Percentiles rank a stretch among this genome's conserved stretches.
These are phyloP conservation scores for Simmondsia chinensis DNA, from an alignment of 148 eudicot genomes.

Conservation along the genomic window DNA sequence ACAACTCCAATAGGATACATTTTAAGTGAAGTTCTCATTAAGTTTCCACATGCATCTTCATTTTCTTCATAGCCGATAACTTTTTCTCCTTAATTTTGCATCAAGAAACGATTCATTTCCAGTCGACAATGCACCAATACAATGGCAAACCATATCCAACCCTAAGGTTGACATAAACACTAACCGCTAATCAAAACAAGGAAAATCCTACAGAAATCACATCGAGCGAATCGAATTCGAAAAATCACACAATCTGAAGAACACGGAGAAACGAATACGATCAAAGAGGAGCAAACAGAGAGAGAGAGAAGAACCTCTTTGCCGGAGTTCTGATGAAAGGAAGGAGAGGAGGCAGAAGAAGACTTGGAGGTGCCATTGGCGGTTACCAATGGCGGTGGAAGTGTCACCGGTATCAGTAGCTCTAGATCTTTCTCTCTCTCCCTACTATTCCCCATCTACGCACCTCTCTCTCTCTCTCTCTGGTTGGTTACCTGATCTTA, in stretches of 20 bases:
- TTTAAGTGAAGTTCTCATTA: no score
- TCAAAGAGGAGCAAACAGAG: not conserved
- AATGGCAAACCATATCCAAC: not conserved
- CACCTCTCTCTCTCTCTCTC: constrained; percentile 13
- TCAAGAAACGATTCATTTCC: no score
- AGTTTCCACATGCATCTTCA: no score
- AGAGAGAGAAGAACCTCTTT: constrained; percentile 29
- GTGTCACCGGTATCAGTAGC: constrained; percentile 32
- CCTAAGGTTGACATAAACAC: no score
- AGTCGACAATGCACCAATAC: not conserved
- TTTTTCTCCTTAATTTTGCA: no score
- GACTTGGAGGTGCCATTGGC: constrained; percentile 23
- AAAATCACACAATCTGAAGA: no score
- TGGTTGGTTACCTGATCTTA: not conserved
- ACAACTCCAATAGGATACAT: no score
- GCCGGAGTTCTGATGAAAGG: constrained; percentile 26
- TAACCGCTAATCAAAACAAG: no score
- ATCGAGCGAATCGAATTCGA: not conserved
- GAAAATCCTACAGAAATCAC: not conserved
- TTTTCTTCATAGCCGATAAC: no score
- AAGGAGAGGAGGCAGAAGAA: constrained; percentile 23
- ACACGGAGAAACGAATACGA: no score
- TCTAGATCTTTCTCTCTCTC: constrained; percentile 45
- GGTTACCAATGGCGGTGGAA: constrained; percentile 12
- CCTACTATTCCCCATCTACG: constrained; percentile 25